Percentiles rank a stretch among this genome's conserved stretches.
Conservation (phyloP, 768 basidiomycete species). For the Lyophyllum semitale region DNA sequence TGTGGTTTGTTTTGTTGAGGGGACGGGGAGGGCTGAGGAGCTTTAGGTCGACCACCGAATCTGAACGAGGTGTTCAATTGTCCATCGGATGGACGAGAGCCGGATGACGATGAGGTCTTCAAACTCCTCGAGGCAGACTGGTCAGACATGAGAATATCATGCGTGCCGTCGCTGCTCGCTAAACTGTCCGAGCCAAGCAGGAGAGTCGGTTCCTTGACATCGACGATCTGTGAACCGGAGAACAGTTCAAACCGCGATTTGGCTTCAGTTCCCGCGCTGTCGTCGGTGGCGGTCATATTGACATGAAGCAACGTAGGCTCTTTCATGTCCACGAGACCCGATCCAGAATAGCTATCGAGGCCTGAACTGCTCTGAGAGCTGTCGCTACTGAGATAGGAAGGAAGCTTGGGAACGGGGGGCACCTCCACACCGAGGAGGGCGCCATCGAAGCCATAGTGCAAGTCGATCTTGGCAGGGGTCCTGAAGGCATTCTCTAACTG, state of each 20-base stretch:
- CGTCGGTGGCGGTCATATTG: conserved; percentile 15
- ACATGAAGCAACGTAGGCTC: conserved; percentile 27
- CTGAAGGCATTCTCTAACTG: conserved; percentile 80
- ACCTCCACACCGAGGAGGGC: conserved; percentile 37
- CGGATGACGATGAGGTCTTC: conserved; percentile 30
- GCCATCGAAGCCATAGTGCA: conserved; percentile 47
- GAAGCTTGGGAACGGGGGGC: conserved; percentile 56
- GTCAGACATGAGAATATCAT: conserved; percentile 21
- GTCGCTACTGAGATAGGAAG: conserved; percentile 22
- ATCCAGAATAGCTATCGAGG: conserved; percentile 16
- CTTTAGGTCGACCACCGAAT: conserved; percentile 59
- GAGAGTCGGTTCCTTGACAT: conserved; percentile 37
- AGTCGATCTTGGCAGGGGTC: conserved; percentile 70
- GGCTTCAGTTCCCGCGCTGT: conserved; percentile 10
- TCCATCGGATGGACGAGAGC: conserved; percentile 58
- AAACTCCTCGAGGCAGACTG: conserved; percentile 13
- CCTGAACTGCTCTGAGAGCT: conserved; percentile 16
- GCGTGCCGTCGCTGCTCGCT: conserved; percentile 32
- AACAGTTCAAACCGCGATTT: conserved; percentile 24
- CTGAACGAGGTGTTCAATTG: conserved; percentile 72
- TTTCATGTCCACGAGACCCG: conserved; percentile 28
- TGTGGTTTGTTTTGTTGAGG: conserved; percentile 35
- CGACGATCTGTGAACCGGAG: conserved; percentile 30
- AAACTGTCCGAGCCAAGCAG: conserved; percentile 40
- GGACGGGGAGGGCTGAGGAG: conserved; percentile 18